Evolutionary conservation across 495 filamentous ascomycete species (phyloP).

Genomic region (Aspergillus leporis): DNA sequence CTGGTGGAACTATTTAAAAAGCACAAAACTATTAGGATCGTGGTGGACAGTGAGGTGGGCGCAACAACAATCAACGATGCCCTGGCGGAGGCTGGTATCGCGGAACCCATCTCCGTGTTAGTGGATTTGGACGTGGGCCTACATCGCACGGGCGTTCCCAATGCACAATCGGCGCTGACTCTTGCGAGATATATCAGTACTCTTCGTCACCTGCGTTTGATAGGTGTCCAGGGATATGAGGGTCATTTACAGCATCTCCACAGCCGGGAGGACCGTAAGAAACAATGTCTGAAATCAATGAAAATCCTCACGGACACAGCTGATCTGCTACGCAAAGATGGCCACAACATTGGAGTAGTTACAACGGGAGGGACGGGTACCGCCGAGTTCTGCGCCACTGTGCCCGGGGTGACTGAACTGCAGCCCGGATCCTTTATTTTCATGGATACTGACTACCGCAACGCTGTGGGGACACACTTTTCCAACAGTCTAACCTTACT

Average conservation of each 20-base stretch:
- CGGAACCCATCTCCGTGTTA: conserved; percentile 28
- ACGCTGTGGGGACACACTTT: conserved; percentile 39
- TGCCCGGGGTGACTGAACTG: conserved; percentile 39
- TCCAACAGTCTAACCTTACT: conserved; percentile 37
- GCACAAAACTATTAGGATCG: conserved; percentile 30
- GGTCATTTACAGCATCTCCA: conserved; percentile 40
- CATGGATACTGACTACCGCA: conserved; percentile 44
- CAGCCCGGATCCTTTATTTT: conserved; percentile 46
- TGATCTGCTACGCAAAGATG: conserved; percentile 27
- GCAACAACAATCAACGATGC: conserved; percentile 36
- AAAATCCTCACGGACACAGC: conserved; percentile 30
- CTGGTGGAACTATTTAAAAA: conserved; percentile 35
- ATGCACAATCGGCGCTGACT: conserved; percentile 25
- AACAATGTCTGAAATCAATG: conserved; percentile 36
- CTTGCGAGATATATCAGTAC: conserved; percentile 29
- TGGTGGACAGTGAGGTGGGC: conserved; percentile 36
- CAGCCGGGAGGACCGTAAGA: conserved; percentile 29
- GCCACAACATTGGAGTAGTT: conserved; percentile 35
- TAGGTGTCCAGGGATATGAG: conserved; percentile 41
- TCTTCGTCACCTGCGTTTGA: conserved; percentile 28
- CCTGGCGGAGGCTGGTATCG: conserved; percentile 22
- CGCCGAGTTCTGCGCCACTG: conserved; percentile 39
- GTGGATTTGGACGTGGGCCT: conserved; percentile 42
- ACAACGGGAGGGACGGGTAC: conserved; percentile 40
- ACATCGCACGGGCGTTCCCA: conserved; percentile 35